phyloP scores from a whole-genome alignment of 805 yeast species.

The Hanseniaspora meyeri region DNA sequence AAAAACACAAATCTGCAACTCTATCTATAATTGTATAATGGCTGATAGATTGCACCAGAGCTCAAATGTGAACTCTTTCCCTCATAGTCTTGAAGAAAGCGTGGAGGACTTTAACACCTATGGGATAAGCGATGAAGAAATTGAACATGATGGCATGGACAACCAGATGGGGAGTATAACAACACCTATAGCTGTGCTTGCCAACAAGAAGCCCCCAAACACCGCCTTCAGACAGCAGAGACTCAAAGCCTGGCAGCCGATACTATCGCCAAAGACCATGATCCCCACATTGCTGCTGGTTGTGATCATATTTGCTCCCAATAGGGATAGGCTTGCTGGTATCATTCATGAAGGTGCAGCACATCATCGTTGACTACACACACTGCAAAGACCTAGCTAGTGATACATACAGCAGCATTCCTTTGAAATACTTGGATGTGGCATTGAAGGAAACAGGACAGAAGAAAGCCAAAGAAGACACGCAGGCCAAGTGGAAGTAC shows the following conservation, averaged over 20 bases:
- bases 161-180: background rate
- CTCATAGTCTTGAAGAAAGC: background rate
- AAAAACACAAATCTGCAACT: too few relatives aligned
- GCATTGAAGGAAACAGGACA: constrained; percentile 41
- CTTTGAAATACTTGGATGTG: constrained; percentile 42
- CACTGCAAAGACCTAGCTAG: constrained; percentile 47
- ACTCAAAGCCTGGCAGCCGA: constrained; percentile 62
- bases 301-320: constrained; percentile 75
- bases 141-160: background rate
- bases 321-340: constrained; percentile 74
- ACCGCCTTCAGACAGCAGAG: constrained; percentile 72
- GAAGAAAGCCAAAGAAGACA: constrained; percentile 14
- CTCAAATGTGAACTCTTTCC: background rate
- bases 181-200: constrained; percentile 18
- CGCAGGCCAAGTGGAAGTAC: constrained; percentile 52
- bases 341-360: constrained; percentile 70
- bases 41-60: background rate
- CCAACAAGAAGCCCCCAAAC: constrained; percentile 46
- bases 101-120: background rate
- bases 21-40: background rate
- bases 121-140: background rate
- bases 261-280: constrained; percentile 81
- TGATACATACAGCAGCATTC: constrained; percentile 38
- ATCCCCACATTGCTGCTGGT: constrained; percentile 66
- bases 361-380: constrained; percentile 62